phyloP scores from a whole-genome alignment of 2,329 filamentous ascomycete genomes.

The Penicillium sp. region DNA sequence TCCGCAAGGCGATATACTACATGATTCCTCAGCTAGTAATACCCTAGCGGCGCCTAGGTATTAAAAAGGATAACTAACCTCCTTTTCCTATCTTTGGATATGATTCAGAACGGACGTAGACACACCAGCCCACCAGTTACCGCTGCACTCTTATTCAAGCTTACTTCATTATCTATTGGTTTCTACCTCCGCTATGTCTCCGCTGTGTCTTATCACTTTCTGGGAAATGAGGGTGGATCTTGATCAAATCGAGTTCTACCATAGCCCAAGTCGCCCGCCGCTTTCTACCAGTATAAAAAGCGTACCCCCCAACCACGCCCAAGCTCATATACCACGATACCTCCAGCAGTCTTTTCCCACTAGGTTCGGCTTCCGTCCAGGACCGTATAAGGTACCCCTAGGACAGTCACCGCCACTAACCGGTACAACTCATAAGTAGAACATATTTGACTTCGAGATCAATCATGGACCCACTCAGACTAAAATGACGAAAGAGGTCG shows the following conservation, averaged over 20 bases:
- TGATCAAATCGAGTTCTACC: conserved; percentile 15
- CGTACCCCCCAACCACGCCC: neutral
- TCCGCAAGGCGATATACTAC: conserved; percentile 1
- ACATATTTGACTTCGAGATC: conserved; percentile 13
- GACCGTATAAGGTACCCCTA: conserved; percentile 3
- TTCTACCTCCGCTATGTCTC: neutral
- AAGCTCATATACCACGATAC: conserved; percentile 1
- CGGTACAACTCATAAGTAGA: conserved; percentile 9
- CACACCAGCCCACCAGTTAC: conserved; percentile 1
- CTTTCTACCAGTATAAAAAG: conserved; percentile 6
- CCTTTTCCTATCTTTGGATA: neutral
- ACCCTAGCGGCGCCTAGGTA: neutral
- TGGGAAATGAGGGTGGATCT: conserved; percentile 11
- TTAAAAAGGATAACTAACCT: neutral
- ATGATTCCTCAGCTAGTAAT: conserved; percentile 1
- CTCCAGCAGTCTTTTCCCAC: conserved; percentile 5
- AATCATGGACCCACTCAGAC: conserved; percentile 1
- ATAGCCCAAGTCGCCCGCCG: conserved; percentile 7
- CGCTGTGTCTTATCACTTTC: neutral
- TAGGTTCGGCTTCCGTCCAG: conserved; percentile 7
- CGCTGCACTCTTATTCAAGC: neutral
- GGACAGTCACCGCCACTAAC: neutral
- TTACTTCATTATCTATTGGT: conserved; percentile 2
- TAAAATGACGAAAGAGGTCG: conserved; percentile 5
- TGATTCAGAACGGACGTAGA: neutral